These are phyloP conservation scores for Planoprotostelium fungivorum DNA, from an alignment of 78 protist genomes.

Conservation along the genomic window DNA sequence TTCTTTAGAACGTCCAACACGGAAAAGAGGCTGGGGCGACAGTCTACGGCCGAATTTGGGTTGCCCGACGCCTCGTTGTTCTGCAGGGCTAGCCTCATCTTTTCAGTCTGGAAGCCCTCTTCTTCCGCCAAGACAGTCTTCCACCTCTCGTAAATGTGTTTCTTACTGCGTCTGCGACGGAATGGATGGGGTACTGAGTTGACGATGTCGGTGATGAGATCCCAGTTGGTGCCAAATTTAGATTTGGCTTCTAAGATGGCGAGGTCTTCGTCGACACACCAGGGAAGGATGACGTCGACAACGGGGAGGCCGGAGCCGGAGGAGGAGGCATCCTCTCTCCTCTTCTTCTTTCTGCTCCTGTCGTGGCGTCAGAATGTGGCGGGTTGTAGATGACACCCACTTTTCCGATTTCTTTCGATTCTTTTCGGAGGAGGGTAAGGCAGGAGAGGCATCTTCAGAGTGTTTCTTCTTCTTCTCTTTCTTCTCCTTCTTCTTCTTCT, in stretches of 20 bases:
- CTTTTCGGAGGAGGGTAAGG: slow-evolving; percentile 1
- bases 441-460: slow-evolving; percentile 42
- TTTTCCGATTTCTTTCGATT: not conserved
- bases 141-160: not conserved
- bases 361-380: not conserved
- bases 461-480: slow-evolving; percentile 1
- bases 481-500: not conserved
- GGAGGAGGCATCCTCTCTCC: not conserved
- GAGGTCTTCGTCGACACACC: slow-evolving; percentile 33
- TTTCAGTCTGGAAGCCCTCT: not conserved
- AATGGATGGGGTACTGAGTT: not conserved
- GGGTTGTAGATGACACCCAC: slow-evolving; percentile 6
- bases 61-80: not conserved
- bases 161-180: not conserved
- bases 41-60: not conserved
- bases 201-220: slow-evolving; percentile 20
- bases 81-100: not conserved
- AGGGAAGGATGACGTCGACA: slow-evolving; percentile 26
- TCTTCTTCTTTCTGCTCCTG: slow-evolving; percentile 16
- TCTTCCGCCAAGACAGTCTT: not conserved
- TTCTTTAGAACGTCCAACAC: not conserved
- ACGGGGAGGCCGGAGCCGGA: not conserved
- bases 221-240: slow-evolving; percentile 47
- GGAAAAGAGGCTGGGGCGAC: not conserved
- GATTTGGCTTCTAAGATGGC: slow-evolving; percentile 24